Percentiles rank a stretch among this genome's conserved stretches.
Evolutionary conservation across 768 basidiomycete species (phyloP).

Genomic region (Termitomyces sp.): DNA sequence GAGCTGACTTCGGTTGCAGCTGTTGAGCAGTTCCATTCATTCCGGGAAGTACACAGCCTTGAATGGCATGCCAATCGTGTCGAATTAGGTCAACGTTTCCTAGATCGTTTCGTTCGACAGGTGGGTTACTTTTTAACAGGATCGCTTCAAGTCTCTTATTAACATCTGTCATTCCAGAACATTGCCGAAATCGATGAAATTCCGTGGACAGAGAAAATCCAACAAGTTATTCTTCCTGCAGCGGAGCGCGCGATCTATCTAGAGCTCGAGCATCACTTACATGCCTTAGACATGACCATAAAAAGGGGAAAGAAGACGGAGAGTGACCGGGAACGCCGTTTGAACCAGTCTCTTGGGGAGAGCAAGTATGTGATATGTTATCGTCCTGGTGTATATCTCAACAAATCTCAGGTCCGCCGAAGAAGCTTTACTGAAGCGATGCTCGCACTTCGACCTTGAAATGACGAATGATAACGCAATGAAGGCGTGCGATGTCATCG

Average conservation of each 20-base stretch:
- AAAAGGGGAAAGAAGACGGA: slow-evolving; percentile 59
- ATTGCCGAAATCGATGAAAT: slow-evolving; percentile 97
- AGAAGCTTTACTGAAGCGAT: slow-evolving; percentile 91
- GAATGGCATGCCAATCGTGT: slow-evolving; percentile 93
- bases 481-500: slow-evolving; percentile 91
- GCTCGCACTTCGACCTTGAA: slow-evolving; percentile 90
- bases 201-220: slow-evolving; percentile 60
- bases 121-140: slow-evolving; percentile 27
- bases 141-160: slow-evolving; percentile 3
- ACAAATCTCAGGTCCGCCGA: slow-evolving; percentile 61
- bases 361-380: slow-evolving; percentile 57
- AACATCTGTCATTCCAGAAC: slow-evolving; percentile 45
- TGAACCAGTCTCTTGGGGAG: slow-evolving; percentile 82
- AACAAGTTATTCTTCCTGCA: slow-evolving; percentile 73
- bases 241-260: slow-evolving; percentile 94
- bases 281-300: slow-evolving; percentile 84
- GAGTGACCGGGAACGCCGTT: slow-evolving; percentile 85
- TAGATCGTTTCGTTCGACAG: slow-evolving; percentile 81
- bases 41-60: slow-evolving; percentile 87
- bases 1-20: slow-evolving; percentile 33
- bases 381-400: background rate
- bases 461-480: slow-evolving; percentile 69
- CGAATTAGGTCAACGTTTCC: slow-evolving; percentile 72
- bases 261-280: slow-evolving; percentile 89
- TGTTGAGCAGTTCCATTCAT: slow-evolving; percentile 93